phyloP scores from a whole-genome alignment of 2,329 filamentous ascomycete species.

The Colletotrichum cordylinicola region DNA sequence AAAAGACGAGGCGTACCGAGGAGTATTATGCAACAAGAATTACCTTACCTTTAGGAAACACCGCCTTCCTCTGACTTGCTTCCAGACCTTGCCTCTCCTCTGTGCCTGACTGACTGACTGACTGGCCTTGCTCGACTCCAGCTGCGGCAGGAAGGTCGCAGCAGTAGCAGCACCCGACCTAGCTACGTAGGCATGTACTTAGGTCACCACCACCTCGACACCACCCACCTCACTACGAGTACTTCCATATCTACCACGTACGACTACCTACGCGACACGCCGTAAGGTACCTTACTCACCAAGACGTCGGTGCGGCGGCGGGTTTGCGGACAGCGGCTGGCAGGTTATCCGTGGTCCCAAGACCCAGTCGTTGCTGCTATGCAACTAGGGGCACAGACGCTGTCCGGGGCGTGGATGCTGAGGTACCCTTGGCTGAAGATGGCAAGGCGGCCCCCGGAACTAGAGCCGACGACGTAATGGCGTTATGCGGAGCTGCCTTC shows the following conservation, averaged over 20 bases:
- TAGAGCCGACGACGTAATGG: constrained; percentile 20
- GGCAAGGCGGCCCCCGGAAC: neutral
- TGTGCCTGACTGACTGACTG: neutral
- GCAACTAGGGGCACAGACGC: neutral
- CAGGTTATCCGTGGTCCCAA: neutral
- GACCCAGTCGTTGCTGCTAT: neutral
- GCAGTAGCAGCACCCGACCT: neutral
- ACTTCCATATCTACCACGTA: neutral
- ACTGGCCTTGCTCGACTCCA: neutral
- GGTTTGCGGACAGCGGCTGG: neutral
- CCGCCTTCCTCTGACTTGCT: neutral
- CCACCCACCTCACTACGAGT: neutral
- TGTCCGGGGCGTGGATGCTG: neutral
- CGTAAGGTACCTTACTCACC: neutral
- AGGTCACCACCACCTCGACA: neutral
- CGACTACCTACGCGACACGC: too few species aligned
- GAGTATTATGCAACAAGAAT: constrained; percentile 17
- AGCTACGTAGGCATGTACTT: neutral
- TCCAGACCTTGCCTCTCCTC: neutral
- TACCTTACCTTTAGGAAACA: neutral
- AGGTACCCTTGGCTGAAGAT: neutral
- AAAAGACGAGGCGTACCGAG: constrained; percentile 15
- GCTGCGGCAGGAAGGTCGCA: constrained; percentile 1
- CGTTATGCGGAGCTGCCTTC: neutral
- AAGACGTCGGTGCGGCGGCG: neutral